A percentile compares a stretch with the other conserved stretches of the same genome.
phyloP scores from a whole-genome alignment of 2,329 filamentous ascomycete genomes.

The Madurella mycetomatis region DNA sequence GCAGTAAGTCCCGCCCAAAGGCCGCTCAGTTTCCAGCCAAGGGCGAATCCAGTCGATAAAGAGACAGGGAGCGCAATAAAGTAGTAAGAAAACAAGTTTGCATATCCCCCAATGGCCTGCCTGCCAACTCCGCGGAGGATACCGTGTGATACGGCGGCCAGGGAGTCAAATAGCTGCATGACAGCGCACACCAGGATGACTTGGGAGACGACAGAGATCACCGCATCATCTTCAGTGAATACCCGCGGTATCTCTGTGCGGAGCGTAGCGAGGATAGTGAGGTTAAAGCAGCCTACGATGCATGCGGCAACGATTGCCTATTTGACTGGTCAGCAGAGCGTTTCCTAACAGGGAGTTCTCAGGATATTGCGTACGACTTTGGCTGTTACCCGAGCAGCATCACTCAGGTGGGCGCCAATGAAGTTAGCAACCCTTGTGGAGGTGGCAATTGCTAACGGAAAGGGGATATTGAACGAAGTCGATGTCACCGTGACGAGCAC shows the following conservation, averaged over 20 bases:
- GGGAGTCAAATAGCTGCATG: constrained; percentile 67
- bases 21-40: constrained; percentile 61
- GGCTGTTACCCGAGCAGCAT: constrained; percentile 60
- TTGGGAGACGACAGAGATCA: constrained; percentile 49
- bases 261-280: constrained; percentile 54
- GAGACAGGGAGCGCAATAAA: constrained; percentile 65
- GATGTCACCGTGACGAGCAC: constrained; percentile 61
- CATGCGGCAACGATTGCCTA: constrained; percentile 23
- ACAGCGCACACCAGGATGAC: constrained; percentile 64
- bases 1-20: constrained; percentile 63
- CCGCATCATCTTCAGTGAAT: constrained; percentile 54
- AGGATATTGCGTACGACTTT: constrained; percentile 44
- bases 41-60: constrained; percentile 61
- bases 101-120: constrained; percentile 67
- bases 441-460: constrained; percentile 66
- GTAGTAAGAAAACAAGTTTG: constrained; percentile 70
- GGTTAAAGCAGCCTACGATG: constrained; percentile 55
- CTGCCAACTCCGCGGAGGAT: constrained; percentile 65
- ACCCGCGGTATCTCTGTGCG: constrained; percentile 58
- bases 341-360: not conserved
- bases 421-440: constrained; percentile 69
- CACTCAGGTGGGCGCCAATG: constrained; percentile 63
- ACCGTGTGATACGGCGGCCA: constrained; percentile 63
- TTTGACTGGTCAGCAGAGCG: not conserved
- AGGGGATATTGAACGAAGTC: constrained; percentile 68